Base-by-base conservation (phyloP, 1,139 yeast species). In the Zygoascus meyerae region DNA sequence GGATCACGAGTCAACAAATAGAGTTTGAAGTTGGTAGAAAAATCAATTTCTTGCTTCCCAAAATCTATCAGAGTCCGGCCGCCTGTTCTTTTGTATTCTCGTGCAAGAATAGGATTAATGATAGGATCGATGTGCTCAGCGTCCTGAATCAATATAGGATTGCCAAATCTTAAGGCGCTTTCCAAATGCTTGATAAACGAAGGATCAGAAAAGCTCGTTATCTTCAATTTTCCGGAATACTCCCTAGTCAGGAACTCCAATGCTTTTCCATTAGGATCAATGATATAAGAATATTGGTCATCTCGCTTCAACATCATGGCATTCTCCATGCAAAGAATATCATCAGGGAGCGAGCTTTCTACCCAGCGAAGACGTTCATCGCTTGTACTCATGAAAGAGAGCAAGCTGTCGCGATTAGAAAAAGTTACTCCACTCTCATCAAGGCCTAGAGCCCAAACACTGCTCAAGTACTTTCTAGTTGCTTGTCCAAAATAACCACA, bases 121-220 rank as follows among this genome's bases (percentile, higher is more conserved):
- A 85, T 67, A 0, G 97, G 95, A 61, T 90, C 92, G 59, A 78
- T 79, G 55, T 74, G 69, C 59, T 90, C 97, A 2, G 90, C 87
- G 64, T 90, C 94, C 55, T 78, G 79, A 29, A 90, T 74, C 10
- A 90, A 61, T 8, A 90, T 68, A 0, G 76, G 60, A 3, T 87
- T 89, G 7, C 98, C 97, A 70, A 90, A 90, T 51, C 94, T 70
- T 26, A 90, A 63, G 0, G 95, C 82, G 59, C 87, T 84, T 60
- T 87, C 95, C 21, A 90, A 64, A 46, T 79, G 85, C 56, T 79
- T 83, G 3, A 76, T 62, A 61, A 83, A 85, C 0, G 83, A 77
- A n/a, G 75, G 77, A 56, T 84, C 86, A 45, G 83, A 63, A 59
- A 89, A 90, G 55, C 94, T 85, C 0, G 95, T 77, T 0, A 78